Evolutionary conservation across 352 stramenopile genomes (phyloP).

Genomic region (Phytophthora pluvialis): DNA sequence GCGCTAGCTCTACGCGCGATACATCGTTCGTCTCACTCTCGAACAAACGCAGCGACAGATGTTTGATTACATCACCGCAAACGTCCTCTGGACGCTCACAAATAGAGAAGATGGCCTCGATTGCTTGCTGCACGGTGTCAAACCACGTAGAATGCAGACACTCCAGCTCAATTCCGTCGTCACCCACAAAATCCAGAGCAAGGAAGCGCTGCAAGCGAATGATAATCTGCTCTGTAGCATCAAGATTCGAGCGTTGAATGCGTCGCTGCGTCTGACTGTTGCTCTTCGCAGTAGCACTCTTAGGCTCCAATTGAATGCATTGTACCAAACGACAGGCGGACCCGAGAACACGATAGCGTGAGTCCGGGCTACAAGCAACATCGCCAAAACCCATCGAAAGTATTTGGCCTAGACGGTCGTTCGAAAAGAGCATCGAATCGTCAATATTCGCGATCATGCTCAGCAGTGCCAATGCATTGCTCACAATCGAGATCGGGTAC

Average conservation of each 20-base stretch:
- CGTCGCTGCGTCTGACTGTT: constrained; percentile 54
- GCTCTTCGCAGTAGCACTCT: constrained; percentile 35
- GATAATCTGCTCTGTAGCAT: constrained; percentile 91
- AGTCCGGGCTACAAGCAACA: constrained; percentile 54
- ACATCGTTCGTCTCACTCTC: constrained; percentile 71
- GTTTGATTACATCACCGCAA: constrained; percentile 73
- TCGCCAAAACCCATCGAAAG: constrained; percentile 65
- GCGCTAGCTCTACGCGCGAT: constrained; percentile 77
- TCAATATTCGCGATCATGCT: constrained; percentile 77
- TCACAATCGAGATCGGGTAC: constrained; percentile 66
- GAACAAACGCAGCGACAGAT: constrained; percentile 68
- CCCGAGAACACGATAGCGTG: constrained; percentile 59
- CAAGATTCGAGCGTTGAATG: constrained; percentile 78
- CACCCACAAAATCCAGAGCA: constrained; percentile 85
- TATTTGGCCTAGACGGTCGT: constrained; percentile 62
- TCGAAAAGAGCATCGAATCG: constrained; percentile 66
- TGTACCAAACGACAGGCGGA: constrained; percentile 70
- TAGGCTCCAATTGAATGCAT: constrained; percentile 64
- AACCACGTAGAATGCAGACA: constrained; percentile 89
- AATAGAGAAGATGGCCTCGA: constrained; percentile 93
- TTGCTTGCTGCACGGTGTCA: constrained; percentile 90
- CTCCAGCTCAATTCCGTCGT: constrained; percentile 53
- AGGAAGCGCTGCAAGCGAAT: constrained; percentile 88
- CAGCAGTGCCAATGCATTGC: constrained; percentile 65
- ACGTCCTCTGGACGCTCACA: constrained; percentile 90